Base-by-base conservation (phyloP, 169 alveolate genomes). In the Plasmodium adleri region DNA sequence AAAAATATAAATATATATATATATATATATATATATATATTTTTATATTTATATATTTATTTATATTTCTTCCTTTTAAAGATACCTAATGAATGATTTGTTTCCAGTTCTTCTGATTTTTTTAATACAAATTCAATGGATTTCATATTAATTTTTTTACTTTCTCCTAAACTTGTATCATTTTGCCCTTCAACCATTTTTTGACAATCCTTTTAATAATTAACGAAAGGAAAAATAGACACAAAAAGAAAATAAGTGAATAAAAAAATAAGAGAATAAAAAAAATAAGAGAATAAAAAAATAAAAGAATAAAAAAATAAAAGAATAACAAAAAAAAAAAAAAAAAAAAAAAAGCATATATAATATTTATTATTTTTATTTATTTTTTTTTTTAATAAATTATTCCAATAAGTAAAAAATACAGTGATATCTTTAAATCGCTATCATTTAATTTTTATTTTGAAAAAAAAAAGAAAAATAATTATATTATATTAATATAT, bases 91-190 rank as follows among this genome's bases (percentile, higher is more conserved):
- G 63, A 60, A 59, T 86, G 92, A 43, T 86, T 68, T 52, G 54
- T 86, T 47, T 86, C 92, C 26, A 86, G 54, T 50, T 86, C 92
- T 32, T 86, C 88, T 5, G 92, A 62, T 54, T 86, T 86, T 47
- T 86, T 70, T 74, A 73, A 59, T 71, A 86, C 62, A 56, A 86
- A 86, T 26, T 86, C 54, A 72, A 86, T 86, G 15, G 66, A 17
- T 59, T 86, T 86, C 75, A 71, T 86, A 15, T 73, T 71, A 13
- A 72, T 17, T 72, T 72, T 54, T 71, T 62, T 71, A 17, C 47
- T 22, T 52, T 73, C 26, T 66, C 32, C 32, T 74, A 39, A 9
- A 10, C 62, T 43, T 32, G 64, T 64, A 5, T 59, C 73, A 6
- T 28, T 20, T 39, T 64, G 68, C n/a, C 39, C 71, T 12, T 39